Conservation (phyloP, 2,329 filamentous ascomycete species). For the Exophiala sp. region DNA sequence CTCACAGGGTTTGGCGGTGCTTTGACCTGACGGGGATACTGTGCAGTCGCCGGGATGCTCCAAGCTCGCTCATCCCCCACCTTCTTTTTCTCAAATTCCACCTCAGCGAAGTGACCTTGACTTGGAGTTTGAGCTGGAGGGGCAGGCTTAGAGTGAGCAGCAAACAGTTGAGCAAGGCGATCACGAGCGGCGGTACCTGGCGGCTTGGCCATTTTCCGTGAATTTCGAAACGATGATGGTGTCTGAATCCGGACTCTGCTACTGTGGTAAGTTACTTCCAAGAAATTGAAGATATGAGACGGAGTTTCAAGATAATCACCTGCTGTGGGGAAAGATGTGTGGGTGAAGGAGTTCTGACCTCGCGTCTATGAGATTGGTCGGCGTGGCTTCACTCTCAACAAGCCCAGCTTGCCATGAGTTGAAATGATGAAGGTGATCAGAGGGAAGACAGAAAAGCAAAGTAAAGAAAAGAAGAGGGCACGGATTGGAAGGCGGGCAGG, state of each 20-base stretch:
- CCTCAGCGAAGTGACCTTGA: conserved; percentile 17
- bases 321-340: not conserved
- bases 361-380: too few species aligned
- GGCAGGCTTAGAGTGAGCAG: conserved; percentile 9
- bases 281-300: not conserved
- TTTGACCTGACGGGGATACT: conserved; percentile 13
- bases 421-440: too few species aligned
- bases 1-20: conserved; percentile 2
- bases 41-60: conserved; percentile 8
- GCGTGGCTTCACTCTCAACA: too few species aligned
- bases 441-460: too few species aligned
- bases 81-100: conserved; percentile 16
- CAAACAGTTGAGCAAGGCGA: conserved; percentile 21
- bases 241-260: not conserved
- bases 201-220: conserved; percentile 18
- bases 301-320: not conserved
- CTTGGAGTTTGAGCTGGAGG: conserved; percentile 12
- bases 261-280: not conserved
- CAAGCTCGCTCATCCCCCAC: conserved; percentile 8
- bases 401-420: too few species aligned
- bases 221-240: not conserved
- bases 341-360: not conserved
- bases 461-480: too few species aligned
- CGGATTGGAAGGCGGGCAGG: too few species aligned
- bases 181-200: conserved; percentile 4